Conservation (phyloP, 371 early-diverging fungal species). For the Mucor velutinosus region DNA sequence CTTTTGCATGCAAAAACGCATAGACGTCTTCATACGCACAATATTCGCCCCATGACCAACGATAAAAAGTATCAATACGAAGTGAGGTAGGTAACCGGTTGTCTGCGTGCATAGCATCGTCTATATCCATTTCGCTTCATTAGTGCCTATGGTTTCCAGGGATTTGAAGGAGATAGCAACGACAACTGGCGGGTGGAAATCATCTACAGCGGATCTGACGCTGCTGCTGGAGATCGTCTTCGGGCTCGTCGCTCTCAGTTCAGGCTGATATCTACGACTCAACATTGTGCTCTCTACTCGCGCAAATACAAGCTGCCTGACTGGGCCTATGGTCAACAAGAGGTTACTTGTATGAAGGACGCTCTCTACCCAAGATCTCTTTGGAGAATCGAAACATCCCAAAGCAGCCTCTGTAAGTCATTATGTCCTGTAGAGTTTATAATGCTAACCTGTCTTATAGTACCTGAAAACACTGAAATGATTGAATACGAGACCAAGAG, state of each 20-base stretch:
- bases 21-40: constrained; percentile 42
- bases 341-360: constrained; percentile 82
- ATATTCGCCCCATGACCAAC: constrained; percentile 72
- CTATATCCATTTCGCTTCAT: not conserved
- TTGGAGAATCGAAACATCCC: constrained; percentile 65
- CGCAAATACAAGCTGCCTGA: constrained; percentile 84
- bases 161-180: constrained; percentile 49
- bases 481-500: constrained; percentile 51
- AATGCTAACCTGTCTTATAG: constrained; percentile 19
- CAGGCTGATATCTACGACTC: constrained; percentile 72
- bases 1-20: constrained; percentile 54
- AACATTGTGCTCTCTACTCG: constrained; percentile 79
- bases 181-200: constrained; percentile 78
- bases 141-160: constrained; percentile 60
- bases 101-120: not conserved
- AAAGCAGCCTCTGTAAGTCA: constrained; percentile 46
- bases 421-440: not conserved
- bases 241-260: constrained; percentile 68
- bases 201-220: constrained; percentile 46
- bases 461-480: constrained; percentile 37
- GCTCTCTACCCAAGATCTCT: constrained; percentile 61
- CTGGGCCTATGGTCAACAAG: constrained; percentile 97
- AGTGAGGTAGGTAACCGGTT: constrained; percentile 50
- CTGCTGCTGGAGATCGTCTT: constrained; percentile 33
- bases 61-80: constrained; percentile 85